A percentile compares a stretch with the other conserved stretches of the same genome.
Conservation (phyloP, 331 rosid species). For the Pyracantha coccinea region DNA sequence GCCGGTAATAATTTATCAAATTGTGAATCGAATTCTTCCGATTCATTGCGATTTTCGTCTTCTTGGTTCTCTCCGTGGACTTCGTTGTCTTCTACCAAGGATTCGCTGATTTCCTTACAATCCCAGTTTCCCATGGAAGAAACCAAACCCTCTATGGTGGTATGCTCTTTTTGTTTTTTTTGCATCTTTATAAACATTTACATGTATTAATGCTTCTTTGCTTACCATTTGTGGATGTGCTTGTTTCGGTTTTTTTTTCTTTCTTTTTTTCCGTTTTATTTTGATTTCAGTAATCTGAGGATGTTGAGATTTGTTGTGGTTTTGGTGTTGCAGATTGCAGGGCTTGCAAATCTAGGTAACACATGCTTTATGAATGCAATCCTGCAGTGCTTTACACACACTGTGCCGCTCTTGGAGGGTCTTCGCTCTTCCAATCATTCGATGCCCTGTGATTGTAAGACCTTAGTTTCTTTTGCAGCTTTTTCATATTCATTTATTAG, state of each 20-base stretch:
- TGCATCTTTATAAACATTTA: no score
- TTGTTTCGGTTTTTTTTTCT: neutral
- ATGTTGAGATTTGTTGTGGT: neutral
- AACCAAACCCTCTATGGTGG: slow-evolving; percentile 30
- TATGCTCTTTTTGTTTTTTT: neutral
- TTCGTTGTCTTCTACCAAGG: slow-evolving; percentile 6
- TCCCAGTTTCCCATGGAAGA: neutral
- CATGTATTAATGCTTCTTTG: no score
- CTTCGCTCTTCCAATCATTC: slow-evolving; percentile 44
- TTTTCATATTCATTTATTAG: neutral
- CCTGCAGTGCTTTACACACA: slow-evolving; percentile 80
- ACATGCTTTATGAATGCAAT: slow-evolving; percentile 82
- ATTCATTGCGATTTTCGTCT: neutral
- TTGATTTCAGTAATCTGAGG: neutral
- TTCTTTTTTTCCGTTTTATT: neutral
- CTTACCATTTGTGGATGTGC: no score
- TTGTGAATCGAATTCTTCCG: neutral
- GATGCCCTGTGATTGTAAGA: slow-evolving; percentile 35
- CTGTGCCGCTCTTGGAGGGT: slow-evolving; percentile 59
- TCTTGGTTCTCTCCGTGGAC: slow-evolving; percentile 1
- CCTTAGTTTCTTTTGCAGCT: neutral
- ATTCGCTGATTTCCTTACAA: neutral
- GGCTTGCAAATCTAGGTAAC: slow-evolving; percentile 69
- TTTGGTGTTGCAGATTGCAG: slow-evolving; percentile 60
- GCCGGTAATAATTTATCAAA: neutral